phyloP scores from a whole-genome alignment of 2,329 filamentous ascomycete species.

The Zymoseptoria ardabiliae region DNA sequence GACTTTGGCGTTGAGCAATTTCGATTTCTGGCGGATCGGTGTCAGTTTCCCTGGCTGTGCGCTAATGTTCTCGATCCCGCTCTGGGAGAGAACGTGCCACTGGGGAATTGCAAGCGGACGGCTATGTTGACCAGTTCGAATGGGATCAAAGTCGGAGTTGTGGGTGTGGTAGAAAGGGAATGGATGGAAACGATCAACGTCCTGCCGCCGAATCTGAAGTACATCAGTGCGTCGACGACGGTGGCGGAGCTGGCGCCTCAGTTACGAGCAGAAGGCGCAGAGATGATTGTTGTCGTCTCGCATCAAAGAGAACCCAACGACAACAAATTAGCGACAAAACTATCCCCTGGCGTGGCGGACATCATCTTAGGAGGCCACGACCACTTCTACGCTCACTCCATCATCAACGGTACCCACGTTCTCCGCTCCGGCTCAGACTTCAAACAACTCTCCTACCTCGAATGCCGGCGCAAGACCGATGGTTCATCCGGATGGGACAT shows the following conservation, averaged over 20 bases:
- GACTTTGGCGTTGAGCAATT: slow-evolving; percentile 86
- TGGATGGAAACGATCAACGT: slow-evolving; percentile 86
- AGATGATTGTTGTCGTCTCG: slow-evolving; percentile 74
- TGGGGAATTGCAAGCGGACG: slow-evolving; percentile 69
- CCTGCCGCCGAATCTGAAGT: slow-evolving; percentile 72
- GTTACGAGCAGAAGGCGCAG: slow-evolving; percentile 68
- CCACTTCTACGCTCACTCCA: slow-evolving; percentile 73
- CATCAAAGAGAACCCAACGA: slow-evolving; percentile 88
- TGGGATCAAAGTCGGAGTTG: slow-evolving; percentile 76
- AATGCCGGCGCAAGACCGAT: slow-evolving; percentile 55
- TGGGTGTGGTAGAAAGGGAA: slow-evolving; percentile 79
- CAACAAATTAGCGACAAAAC: slow-evolving; percentile 70
- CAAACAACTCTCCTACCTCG: slow-evolving; percentile 83
- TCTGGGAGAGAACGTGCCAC: slow-evolving; percentile 64
- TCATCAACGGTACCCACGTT: slow-evolving; percentile 74
- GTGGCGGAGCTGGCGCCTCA: slow-evolving; percentile 68
- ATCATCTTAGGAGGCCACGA: slow-evolving; percentile 85
- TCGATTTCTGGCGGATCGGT: slow-evolving; percentile 62
- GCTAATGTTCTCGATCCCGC: slow-evolving; percentile 83
- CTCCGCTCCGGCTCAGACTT: slow-evolving; percentile 87
- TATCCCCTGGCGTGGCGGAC: slow-evolving; percentile 62
- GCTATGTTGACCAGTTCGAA: slow-evolving; percentile 72
- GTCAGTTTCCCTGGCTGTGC: slow-evolving; percentile 81
- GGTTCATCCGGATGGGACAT: slow-evolving; percentile 62
- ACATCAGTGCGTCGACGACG: slow-evolving; percentile 68